phyloP scores from a whole-genome alignment of 371 early-diverging fungal species.

The Nosema muscidifuracis region DNA sequence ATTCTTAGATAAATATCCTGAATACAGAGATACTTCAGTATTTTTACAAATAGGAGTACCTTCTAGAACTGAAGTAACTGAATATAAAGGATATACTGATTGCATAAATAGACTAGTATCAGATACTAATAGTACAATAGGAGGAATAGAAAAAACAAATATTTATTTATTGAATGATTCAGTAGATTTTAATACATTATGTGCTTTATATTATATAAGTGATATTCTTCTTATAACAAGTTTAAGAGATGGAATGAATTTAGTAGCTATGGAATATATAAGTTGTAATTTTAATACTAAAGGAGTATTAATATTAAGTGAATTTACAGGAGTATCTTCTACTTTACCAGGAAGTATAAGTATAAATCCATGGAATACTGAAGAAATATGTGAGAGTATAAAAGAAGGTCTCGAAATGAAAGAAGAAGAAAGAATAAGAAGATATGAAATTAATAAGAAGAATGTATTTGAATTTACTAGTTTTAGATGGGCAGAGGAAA shows the following conservation, averaged over 20 bases:
- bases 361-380: conserved; percentile 96
- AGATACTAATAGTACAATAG: conserved; percentile 84
- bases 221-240: conserved; percentile 93
- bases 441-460: conserved; percentile 77
- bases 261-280: conserved; percentile 93
- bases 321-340: conserved; percentile 97
- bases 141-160: conserved; percentile 86
- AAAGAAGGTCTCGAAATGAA: conserved; percentile 83
- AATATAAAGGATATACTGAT: conserved; percentile 79
- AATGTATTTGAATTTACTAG: conserved; percentile 93
- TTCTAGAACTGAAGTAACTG: conserved; percentile 80
- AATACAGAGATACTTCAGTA: conserved; percentile 75
- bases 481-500: conserved; percentile 77
- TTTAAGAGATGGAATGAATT: conserved; percentile 98
- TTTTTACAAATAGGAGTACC: conserved; percentile 95
- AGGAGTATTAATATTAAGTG: conserved; percentile 87
- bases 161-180: conserved; percentile 93
- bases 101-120: conserved; percentile 87
- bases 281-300: conserved; percentile 75
- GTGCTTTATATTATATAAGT: conserved; percentile 81
- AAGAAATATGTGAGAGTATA: conserved; percentile 79
- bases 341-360: conserved; percentile 86
- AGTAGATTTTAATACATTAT: conserved; percentile 82
- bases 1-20: conserved; percentile 77
- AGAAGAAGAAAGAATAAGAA: conserved; percentile 69